phyloP scores from a whole-genome alignment of 2,329 filamentous ascomycete species.

The Diaporthe amygdali region DNA sequence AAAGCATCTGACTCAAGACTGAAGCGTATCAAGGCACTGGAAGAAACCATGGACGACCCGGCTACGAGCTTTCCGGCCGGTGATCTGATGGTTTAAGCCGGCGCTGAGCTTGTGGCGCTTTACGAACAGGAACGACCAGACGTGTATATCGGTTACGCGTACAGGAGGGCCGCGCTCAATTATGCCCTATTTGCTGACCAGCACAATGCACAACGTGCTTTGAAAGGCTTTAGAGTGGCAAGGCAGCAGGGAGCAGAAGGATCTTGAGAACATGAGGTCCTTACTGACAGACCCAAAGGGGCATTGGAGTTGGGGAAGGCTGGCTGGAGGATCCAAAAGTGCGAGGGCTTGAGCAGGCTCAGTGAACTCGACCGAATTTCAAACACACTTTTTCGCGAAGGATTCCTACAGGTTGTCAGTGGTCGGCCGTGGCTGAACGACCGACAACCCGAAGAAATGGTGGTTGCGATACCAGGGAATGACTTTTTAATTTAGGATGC shows the following conservation, averaged over 20 bases:
- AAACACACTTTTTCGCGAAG: neutral
- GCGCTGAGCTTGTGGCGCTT: neutral
- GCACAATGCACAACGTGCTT: neutral
- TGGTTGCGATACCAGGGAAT: neutral
- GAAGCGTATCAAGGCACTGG: neutral
- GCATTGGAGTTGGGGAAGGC: constrained; percentile 1
- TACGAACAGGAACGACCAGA: neutral
- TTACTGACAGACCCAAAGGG: neutral
- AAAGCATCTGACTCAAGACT: neutral
- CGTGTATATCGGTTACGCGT: neutral
- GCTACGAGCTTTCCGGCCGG: neutral
- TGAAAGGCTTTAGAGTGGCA: neutral
- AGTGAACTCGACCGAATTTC: too few relatives aligned
- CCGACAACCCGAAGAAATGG: neutral
- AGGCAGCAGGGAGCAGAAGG: neutral
- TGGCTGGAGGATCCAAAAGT: neutral
- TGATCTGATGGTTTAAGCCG: neutral
- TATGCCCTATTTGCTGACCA: neutral
- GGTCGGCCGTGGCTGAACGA: neutral
- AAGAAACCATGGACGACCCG: neutral
- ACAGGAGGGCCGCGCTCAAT: neutral
- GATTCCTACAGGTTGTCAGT: neutral
- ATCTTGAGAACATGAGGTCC: neutral
- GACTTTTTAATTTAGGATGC: too few relatives aligned
- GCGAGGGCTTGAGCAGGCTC: neutral